Percentiles rank a stretch among this genome's conserved stretches.
phyloP scores from a whole-genome alignment of 2,329 filamentous ascomycete species.

The Aspergillus alliaceus region DNA sequence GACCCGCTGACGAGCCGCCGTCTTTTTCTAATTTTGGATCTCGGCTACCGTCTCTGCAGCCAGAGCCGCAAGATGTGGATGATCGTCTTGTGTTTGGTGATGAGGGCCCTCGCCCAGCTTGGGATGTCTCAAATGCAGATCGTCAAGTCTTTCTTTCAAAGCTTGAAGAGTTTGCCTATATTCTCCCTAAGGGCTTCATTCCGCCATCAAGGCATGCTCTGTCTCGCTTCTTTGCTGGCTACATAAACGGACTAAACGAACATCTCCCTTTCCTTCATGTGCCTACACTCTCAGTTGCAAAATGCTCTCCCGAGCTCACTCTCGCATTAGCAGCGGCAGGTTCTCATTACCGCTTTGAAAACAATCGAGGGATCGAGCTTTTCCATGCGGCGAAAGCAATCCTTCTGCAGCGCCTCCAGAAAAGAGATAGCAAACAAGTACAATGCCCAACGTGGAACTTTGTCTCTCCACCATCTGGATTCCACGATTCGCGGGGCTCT shows the following conservation, averaged over 20 bases:
- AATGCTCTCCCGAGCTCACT: slow-evolving; percentile 49
- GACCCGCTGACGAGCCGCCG: slow-evolving; percentile 40
- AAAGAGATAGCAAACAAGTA: slow-evolving; percentile 49
- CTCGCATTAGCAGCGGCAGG: slow-evolving; percentile 53
- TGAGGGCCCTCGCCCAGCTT: slow-evolving; percentile 45
- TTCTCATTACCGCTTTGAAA: slow-evolving; percentile 51
- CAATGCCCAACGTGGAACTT: slow-evolving; percentile 45
- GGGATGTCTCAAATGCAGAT: slow-evolving; percentile 49
- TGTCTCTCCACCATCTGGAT: slow-evolving; percentile 36
- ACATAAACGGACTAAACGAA: slow-evolving; percentile 52
- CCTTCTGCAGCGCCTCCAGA: slow-evolving; percentile 52
- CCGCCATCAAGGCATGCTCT: slow-evolving; percentile 51
- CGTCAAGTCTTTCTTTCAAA: slow-evolving; percentile 46
- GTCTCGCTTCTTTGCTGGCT: slow-evolving; percentile 52
- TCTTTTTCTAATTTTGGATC: slow-evolving; percentile 52
- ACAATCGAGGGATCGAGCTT: slow-evolving; percentile 54
- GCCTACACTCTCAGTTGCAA: slow-evolving; percentile 48
- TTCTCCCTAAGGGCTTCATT: slow-evolving; percentile 48
- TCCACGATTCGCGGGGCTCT: slow-evolving; percentile 41
- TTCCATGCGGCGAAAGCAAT: slow-evolving; percentile 59
- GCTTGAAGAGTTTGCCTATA: slow-evolving; percentile 46
- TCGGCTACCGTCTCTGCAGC: slow-evolving; percentile 48
- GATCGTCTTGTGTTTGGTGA: slow-evolving; percentile 43
- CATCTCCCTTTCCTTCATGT: slow-evolving; percentile 55
- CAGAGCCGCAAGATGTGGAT: slow-evolving; percentile 46